Conservation (phyloP, 2,329 filamentous ascomycete genomes). For the Erysiphe neolycopersici region DNA sequence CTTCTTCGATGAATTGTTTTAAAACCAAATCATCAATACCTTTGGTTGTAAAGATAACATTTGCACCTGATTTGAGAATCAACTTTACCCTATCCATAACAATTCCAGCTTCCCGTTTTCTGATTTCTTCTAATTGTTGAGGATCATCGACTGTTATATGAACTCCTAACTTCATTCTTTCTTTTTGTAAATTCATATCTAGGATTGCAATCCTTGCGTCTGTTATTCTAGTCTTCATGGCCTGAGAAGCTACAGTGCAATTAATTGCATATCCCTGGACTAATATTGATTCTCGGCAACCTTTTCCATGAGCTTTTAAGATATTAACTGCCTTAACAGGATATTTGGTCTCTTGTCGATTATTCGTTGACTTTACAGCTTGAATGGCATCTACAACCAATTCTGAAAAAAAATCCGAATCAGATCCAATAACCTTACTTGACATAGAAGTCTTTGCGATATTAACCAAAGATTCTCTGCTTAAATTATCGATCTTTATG, state of each 20-base stretch:
- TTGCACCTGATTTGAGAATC: slow-evolving; percentile 92
- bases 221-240: slow-evolving; percentile 76
- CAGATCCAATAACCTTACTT: slow-evolving; percentile 89
- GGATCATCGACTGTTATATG: slow-evolving; percentile 97
- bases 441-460: slow-evolving; percentile 99
- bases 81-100: slow-evolving; percentile 84
- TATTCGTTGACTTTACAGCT: slow-evolving; percentile 81
- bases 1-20: slow-evolving; percentile 83
- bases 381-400: slow-evolving; percentile 95
- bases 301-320: slow-evolving; percentile 93
- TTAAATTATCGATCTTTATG: slow-evolving; percentile 79
- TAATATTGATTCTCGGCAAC: slow-evolving; percentile 59
- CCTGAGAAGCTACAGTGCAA: slow-evolving; percentile 94
- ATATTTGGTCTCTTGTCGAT: slow-evolving; percentile 76
- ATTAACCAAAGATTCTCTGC: slow-evolving; percentile 69
- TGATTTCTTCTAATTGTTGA: slow-evolving; percentile 89
- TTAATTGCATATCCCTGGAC: slow-evolving; percentile 95
- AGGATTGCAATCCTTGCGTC: slow-evolving; percentile 93
- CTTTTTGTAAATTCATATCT: slow-evolving; percentile 97
- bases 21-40: slow-evolving; percentile 90
- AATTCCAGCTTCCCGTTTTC: slow-evolving; percentile 76
- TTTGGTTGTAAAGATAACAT: slow-evolving; percentile 91
- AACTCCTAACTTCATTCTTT: slow-evolving; percentile 96
- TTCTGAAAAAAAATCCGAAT: slow-evolving; percentile 89
- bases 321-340: slow-evolving; percentile 98